These are phyloP conservation scores for Naumovozyma castellii DNA, from an alignment of 805 yeast genomes.

Conservation along the genomic window DNA sequence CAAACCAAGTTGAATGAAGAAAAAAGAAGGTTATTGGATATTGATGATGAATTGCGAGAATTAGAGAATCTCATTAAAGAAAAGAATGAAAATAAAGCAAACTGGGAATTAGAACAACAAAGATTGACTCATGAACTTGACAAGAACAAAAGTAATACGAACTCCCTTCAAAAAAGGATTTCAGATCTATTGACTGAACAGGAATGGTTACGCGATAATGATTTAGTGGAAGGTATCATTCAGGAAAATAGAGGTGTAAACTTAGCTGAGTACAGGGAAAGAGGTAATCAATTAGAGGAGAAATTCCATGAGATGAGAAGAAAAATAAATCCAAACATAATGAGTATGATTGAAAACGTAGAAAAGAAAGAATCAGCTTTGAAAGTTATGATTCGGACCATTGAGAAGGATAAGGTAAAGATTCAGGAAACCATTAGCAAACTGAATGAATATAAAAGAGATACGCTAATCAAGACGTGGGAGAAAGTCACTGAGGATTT, in stretches of 20 bases:
- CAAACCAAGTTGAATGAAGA: slow-evolving; percentile 31
- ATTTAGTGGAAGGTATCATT: slow-evolving; percentile 45
- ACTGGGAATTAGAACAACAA: slow-evolving; percentile 43
- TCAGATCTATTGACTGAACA: slow-evolving; percentile 43
- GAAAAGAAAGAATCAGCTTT: slow-evolving; percentile 77
- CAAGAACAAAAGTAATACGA: slow-evolving; percentile 34
- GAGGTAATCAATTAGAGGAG: slow-evolving; percentile 46
- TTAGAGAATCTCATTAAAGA: slow-evolving; percentile 38
- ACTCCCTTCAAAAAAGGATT: slow-evolving; percentile 32
- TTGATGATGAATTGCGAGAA: slow-evolving; percentile 69
- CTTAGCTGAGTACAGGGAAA: slow-evolving; percentile 50
- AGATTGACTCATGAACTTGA: slow-evolving; percentile 47
- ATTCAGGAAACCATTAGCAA: slow-evolving; percentile 80
- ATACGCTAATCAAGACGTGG: slow-evolving; percentile 77
- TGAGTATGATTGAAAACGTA: slow-evolving; percentile 85
- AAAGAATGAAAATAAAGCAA: slow-evolving; percentile 34
- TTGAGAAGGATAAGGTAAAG: slow-evolving; percentile 80
- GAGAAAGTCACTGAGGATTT: slow-evolving; percentile 79
- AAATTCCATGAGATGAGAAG: slow-evolving; percentile 62
- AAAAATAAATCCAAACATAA: slow-evolving; percentile 74
- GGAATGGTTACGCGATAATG: slow-evolving; percentile 67
- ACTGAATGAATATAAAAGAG: slow-evolving; percentile 74
- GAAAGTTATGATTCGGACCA: slow-evolving; percentile 72
- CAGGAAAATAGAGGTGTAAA: slow-evolving; percentile 55
- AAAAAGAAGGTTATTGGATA: slow-evolving; percentile 49